Evolutionary conservation across 164 flowering plant species (phyloP).

Genomic region (Tetracentron sinense): DNA sequence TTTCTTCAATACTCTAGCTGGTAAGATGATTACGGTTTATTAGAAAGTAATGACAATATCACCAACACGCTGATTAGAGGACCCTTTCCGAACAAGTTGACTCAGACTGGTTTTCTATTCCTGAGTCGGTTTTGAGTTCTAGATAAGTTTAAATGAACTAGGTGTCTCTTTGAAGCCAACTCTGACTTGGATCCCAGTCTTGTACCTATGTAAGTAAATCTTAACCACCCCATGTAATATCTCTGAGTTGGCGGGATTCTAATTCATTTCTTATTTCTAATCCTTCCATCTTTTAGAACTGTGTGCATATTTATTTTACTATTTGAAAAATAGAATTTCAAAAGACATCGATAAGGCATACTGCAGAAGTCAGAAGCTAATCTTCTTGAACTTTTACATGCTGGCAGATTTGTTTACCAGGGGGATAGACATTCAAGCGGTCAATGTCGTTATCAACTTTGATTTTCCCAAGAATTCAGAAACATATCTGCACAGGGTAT

Average conservation of each 20-base stretch:
- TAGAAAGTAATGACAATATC: too few relatives aligned
- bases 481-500: slow-evolving; percentile 94
- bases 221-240: too few relatives aligned
- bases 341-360: not conserved
- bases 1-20: too few relatives aligned
- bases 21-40: too few relatives aligned
- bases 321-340: not conserved
- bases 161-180: too few relatives aligned
- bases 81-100: too few relatives aligned
- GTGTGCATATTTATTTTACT: not conserved
- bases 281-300: too few relatives aligned
- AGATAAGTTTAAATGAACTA: not conserved
- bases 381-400: not conserved
- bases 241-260: not conserved
- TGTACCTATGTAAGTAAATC: not conserved
- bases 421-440: slow-evolving; percentile 99
- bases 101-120: too few relatives aligned
- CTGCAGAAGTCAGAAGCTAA: not conserved
- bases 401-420: slow-evolving; percentile 90
- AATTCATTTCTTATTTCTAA: too few relatives aligned
- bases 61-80: too few relatives aligned
- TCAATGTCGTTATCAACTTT: slow-evolving; percentile 98
- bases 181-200: not conserved
- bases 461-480: slow-evolving; percentile 97
- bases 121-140: not conserved